Conservation (phyloP, 2,329 filamentous ascomycete species). For the Biscogniauxia sp. region DNA sequence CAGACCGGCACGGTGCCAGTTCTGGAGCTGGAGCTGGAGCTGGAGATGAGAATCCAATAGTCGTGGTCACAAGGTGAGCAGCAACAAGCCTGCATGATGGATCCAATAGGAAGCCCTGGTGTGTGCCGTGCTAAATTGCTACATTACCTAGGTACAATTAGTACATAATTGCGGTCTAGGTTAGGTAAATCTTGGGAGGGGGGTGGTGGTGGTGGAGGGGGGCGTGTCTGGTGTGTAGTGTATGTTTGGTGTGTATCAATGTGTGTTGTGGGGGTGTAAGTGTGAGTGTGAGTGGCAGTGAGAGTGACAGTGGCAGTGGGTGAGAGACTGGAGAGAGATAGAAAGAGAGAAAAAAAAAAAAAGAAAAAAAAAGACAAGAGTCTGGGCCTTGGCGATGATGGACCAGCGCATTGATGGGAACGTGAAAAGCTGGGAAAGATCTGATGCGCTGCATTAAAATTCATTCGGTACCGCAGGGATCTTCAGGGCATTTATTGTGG, state of each 20-base stretch:
- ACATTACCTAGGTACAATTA: too few relatives aligned
- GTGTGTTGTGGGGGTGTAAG: too few relatives aligned
- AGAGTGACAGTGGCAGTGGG: too few relatives aligned
- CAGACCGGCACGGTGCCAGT: constrained; percentile 13
- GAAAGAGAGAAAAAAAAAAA: too few relatives aligned
- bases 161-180: neutral
- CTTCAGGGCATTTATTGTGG: too few relatives aligned
- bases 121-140: neutral
- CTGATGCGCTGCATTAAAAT: neutral
- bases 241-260: too few relatives aligned
- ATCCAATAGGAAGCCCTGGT: neutral
- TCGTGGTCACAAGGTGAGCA: neutral
- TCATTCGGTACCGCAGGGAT: neutral
- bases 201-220: too few relatives aligned
- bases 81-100: neutral
- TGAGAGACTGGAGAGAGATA: too few relatives aligned
- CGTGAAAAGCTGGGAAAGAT: neutral
- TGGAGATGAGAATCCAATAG: neutral
- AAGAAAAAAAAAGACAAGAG: too few relatives aligned
- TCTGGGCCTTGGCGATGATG: constrained; percentile 10
- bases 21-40: neutral
- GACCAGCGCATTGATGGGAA: constrained; percentile 8
- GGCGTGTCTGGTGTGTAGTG: too few relatives aligned
- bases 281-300: too few relatives aligned
- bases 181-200: too few relatives aligned